Conservation (phyloP, 495 filamentous ascomycete genomes). For the Aspergillus wentii region DNA sequence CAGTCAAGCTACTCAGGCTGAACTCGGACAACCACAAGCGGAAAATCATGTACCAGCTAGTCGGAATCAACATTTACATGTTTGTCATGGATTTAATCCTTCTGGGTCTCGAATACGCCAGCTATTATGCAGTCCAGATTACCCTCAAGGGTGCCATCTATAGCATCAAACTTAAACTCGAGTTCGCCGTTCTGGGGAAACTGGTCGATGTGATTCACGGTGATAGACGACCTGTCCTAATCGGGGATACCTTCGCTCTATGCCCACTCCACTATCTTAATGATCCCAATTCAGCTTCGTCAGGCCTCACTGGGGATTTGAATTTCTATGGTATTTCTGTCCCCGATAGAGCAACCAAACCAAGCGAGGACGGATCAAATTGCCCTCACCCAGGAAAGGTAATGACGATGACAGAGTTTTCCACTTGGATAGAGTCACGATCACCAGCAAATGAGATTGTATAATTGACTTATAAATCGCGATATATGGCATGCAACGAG, state of each 20-base stretch:
- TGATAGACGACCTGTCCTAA: constrained; percentile 20
- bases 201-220: constrained; percentile 39
- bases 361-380: too few species aligned
- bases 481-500: too few species aligned
- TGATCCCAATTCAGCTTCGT: not conserved
- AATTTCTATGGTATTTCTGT: constrained; percentile 1
- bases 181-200: constrained; percentile 56
- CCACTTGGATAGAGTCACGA: too few species aligned
- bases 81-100: constrained; percentile 47
- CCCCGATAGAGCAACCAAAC: too few species aligned
- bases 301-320: constrained; percentile 2
- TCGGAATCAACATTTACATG: constrained; percentile 50
- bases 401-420: constrained; percentile 15
- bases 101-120: constrained; percentile 45
- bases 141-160: constrained; percentile 54
- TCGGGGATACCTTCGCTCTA: constrained; percentile 24
- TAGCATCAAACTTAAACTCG: constrained; percentile 61
- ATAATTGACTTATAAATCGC: too few species aligned
- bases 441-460: too few species aligned
- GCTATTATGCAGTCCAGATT: constrained; percentile 50
- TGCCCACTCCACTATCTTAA: constrained; percentile 10
- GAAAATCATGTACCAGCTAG: constrained; percentile 48
- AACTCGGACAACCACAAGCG: constrained; percentile 37
- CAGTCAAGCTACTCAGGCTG: constrained; percentile 44
- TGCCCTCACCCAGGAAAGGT: too few species aligned